Conservation (phyloP, 257 asterid genomes). For the Echites panduratus region DNA sequence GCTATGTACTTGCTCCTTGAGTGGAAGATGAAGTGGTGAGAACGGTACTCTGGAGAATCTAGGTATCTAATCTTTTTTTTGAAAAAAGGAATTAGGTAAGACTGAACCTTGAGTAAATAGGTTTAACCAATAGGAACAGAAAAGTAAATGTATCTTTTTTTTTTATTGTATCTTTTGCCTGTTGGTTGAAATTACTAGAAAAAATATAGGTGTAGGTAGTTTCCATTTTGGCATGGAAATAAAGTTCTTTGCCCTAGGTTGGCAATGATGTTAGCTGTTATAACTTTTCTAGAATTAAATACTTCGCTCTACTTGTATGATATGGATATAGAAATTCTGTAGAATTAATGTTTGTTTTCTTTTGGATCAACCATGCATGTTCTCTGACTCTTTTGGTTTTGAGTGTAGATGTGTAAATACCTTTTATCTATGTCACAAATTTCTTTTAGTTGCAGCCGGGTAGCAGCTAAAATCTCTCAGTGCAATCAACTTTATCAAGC, state of each 20-base stretch:
- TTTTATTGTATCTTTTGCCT: background rate
- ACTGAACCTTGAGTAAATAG: background rate
- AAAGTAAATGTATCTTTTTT: background rate
- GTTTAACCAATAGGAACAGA: background rate
- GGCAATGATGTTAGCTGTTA: background rate
- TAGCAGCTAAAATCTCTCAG: background rate
- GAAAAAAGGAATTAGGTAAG: background rate
- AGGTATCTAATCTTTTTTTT: background rate
- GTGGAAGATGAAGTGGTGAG: background rate
- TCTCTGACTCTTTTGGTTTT: background rate
- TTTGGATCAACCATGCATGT: background rate
- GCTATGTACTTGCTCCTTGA: background rate
- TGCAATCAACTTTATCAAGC: background rate
- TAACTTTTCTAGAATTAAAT: background rate
- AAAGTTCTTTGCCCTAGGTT: background rate
- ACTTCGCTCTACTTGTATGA: background rate
- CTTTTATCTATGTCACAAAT: background rate
- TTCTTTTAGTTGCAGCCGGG: background rate
- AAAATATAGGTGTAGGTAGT: background rate
- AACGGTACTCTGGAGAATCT: background rate
- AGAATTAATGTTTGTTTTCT: conserved; percentile 1
- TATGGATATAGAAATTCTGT: background rate
- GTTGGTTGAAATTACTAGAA: background rate
- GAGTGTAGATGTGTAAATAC: background rate
- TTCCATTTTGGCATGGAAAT: background rate